phyloP scores from a whole-genome alignment of 495 filamentous ascomycete species.

The Trichocladium antarcticum region DNA sequence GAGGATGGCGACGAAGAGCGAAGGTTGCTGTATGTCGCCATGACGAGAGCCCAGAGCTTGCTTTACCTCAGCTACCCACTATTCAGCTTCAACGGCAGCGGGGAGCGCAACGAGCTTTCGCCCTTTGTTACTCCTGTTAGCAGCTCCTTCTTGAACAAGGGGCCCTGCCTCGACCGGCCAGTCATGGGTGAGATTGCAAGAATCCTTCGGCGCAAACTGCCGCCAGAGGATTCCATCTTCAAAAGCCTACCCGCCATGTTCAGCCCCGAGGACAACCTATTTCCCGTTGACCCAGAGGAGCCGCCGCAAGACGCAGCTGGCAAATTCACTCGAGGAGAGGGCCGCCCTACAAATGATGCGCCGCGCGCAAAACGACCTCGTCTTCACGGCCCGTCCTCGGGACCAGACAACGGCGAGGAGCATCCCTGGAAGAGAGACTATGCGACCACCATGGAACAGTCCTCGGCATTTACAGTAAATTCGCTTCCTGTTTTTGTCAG shows the following conservation, averaged over 20 bases:
- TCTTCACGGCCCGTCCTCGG: constrained; percentile 18
- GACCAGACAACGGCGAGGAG: constrained; percentile 24
- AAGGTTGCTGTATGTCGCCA: constrained; percentile 87
- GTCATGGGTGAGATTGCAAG: constrained; percentile 31
- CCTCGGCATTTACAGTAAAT: constrained; percentile 32
- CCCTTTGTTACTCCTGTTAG: constrained; percentile 30
- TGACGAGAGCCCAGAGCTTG: constrained; percentile 86
- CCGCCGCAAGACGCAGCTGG: neutral
- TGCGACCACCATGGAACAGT: constrained; percentile 38
- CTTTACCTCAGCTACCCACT: constrained; percentile 83
- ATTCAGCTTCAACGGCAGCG: constrained; percentile 22
- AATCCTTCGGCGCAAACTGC: constrained; percentile 32
- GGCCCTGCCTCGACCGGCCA: constrained; percentile 35
- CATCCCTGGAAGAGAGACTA: constrained; percentile 23
- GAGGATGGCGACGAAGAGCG: constrained; percentile 88
- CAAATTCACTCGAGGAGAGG: neutral
- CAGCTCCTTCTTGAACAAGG: constrained; percentile 31
- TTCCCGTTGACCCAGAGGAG: constrained; percentile 27
- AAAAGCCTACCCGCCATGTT: constrained; percentile 32
- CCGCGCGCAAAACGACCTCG: constrained; percentile 20
- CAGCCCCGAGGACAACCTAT: constrained; percentile 30
- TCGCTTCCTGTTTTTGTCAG: constrained; percentile 34
- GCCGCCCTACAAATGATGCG: neutral
- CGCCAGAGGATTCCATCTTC: constrained; percentile 31
- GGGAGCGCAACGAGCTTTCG: constrained; percentile 29